Evolutionary conservation across 495 filamentous ascomycete species (phyloP).

Genomic region (Xylaria venustula): DNA sequence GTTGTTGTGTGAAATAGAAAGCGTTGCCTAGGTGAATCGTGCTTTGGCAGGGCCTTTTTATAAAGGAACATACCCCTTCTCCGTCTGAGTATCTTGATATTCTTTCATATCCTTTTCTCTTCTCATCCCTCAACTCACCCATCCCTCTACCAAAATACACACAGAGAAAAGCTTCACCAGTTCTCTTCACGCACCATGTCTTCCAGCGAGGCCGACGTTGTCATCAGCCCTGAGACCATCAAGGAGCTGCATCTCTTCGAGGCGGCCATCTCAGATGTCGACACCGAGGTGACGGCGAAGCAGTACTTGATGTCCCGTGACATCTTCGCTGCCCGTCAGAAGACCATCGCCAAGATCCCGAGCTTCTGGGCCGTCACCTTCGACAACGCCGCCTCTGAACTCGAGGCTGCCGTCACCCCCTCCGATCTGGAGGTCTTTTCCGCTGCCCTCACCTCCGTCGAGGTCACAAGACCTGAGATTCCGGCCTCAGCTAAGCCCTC

Average conservation of each 20-base stretch:
- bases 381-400: slow-evolving; percentile 63
- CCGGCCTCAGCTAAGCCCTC: slow-evolving; percentile 35
- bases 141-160: background rate
- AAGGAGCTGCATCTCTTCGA: slow-evolving; percentile 19
- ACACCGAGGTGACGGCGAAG: slow-evolving; percentile 18
- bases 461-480: slow-evolving; percentile 64
- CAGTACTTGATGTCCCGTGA: slow-evolving; percentile 18
- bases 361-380: slow-evolving; percentile 77
- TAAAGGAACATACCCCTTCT: slow-evolving; percentile 1
- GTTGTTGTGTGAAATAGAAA: slow-evolving; percentile 12
- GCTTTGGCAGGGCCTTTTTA: background rate
- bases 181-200: slow-evolving; percentile 8
- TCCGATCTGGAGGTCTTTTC: slow-evolving; percentile 60
- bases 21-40: slow-evolving; percentile 11
- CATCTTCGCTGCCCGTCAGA: slow-evolving; percentile 59
- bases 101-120: background rate
- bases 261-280: slow-evolving; percentile 17
- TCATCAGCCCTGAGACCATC: slow-evolving; percentile 17
- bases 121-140: background rate
- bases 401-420: slow-evolving; percentile 67
- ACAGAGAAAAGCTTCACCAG: too few species aligned
- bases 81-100: background rate
- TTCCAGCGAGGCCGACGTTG: slow-evolving; percentile 7
- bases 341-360: slow-evolving; percentile 56
- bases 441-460: slow-evolving; percentile 51